Evolutionary conservation across 306 rosid species (phyloP).

Genomic region (Rosa chinensis): DNA sequence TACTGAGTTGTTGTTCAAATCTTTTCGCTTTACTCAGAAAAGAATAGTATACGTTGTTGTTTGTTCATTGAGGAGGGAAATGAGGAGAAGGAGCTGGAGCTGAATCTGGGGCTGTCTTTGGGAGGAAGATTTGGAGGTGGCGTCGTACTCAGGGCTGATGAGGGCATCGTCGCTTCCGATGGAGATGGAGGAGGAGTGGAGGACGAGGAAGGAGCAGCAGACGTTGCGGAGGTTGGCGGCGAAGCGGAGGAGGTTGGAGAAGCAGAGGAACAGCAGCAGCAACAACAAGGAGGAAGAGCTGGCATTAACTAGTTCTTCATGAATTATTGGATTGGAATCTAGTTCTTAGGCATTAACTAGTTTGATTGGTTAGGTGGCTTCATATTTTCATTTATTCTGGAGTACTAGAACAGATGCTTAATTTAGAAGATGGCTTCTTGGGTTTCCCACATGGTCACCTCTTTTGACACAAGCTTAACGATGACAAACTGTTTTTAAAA

Average conservation of each 20-base stretch:
- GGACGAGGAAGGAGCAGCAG: constrained; percentile 93
- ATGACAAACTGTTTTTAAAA: no score
- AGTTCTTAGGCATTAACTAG: background rate
- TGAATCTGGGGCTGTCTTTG: constrained; percentile 81
- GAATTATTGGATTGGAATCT: constrained; percentile 5
- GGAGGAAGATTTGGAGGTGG: constrained; percentile 77
- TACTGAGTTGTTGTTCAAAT: no score
- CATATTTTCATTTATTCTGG: background rate
- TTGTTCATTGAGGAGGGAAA: constrained; percentile 8
- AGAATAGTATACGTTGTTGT: no score
- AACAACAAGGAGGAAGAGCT: constrained; percentile 27
- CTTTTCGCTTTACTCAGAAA: no score
- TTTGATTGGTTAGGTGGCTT: background rate
- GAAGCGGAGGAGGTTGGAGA: constrained; percentile 80
- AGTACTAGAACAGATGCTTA: background rate
- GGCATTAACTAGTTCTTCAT: constrained; percentile 32
- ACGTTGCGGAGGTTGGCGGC: constrained; percentile 85
- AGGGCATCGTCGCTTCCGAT: constrained; percentile 83
- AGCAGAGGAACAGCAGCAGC: constrained; percentile 47
- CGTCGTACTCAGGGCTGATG: constrained; percentile 38
- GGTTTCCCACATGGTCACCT: constrained; percentile 3
- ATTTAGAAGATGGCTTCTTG: background rate
- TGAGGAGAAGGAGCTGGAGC: constrained; percentile 57
- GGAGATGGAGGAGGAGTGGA: constrained; percentile 92
- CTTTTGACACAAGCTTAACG: background rate